These are phyloP conservation scores for Penicillium paneum DNA, from an alignment of 2,329 filamentous ascomycete genomes.

Conservation along the genomic window DNA sequence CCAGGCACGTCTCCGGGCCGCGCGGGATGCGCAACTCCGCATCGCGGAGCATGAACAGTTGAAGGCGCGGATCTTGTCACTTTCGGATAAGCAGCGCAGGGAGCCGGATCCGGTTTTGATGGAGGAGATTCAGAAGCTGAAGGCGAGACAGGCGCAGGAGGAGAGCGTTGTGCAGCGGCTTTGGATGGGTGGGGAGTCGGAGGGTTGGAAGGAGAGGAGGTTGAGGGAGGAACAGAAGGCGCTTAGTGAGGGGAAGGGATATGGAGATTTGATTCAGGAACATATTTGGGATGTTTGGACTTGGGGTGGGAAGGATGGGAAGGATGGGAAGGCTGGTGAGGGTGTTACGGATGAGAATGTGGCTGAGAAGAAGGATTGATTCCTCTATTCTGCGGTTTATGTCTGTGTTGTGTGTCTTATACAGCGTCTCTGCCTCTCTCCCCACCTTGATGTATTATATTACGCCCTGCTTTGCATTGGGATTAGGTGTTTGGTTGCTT, in stretches of 20 bases:
- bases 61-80: slow-evolving; percentile 28
- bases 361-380: slow-evolving; percentile 11
- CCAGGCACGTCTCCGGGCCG: slow-evolving; percentile 29
- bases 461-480: slow-evolving; percentile 15
- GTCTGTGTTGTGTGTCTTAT: neutral
- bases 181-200: slow-evolving; percentile 42
- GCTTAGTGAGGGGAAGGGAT: slow-evolving; percentile 43
- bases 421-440: slow-evolving; percentile 1
- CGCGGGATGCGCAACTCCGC: slow-evolving; percentile 24
- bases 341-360: slow-evolving; percentile 21
- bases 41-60: slow-evolving; percentile 6
- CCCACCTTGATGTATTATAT: slow-evolving; percentile 12
- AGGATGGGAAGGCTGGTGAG: slow-evolving; percentile 15
- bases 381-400: neutral
- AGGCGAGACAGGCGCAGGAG: slow-evolving; percentile 29
- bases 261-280: slow-evolving; percentile 46
- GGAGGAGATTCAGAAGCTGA: slow-evolving; percentile 36
- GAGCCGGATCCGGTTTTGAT: slow-evolving; percentile 9
- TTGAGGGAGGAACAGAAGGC: slow-evolving; percentile 44
- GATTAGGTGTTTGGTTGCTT: slow-evolving; percentile 16
- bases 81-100: slow-evolving; percentile 17
- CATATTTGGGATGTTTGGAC: slow-evolving; percentile 49
- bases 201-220: slow-evolving; percentile 45
- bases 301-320: slow-evolving; percentile 31
- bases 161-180: slow-evolving; percentile 32